Evolutionary conservation across 768 basidiomycete genomes (phyloP).

Genomic region (Naematelia aurantialba): DNA sequence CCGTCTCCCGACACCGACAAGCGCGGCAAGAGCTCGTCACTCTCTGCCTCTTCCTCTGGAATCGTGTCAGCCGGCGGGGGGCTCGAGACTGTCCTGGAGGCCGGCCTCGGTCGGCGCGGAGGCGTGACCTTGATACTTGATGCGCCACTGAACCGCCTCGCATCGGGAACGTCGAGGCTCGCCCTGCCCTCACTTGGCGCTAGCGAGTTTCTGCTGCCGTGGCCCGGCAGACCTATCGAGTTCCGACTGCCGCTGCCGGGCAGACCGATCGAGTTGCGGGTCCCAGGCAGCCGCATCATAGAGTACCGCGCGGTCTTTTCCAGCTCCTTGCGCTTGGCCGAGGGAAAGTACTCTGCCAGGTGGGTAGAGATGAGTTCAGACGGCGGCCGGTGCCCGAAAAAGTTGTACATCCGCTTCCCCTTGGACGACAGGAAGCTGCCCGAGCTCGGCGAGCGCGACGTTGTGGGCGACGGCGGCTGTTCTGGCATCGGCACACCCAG

Average conservation of each 20-base stretch:
- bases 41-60: conserved; percentile 38
- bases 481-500: conserved; percentile 79
- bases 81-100: conserved; percentile 19
- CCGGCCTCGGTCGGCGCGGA: conserved; percentile 21
- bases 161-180: conserved; percentile 2
- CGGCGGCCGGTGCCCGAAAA: conserved; percentile 96
- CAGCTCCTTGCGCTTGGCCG: conserved; percentile 83
- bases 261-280: no score
- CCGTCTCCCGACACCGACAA: conserved; percentile 45
- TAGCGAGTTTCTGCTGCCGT: conserved; percentile 17
- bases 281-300: conserved; percentile 62
- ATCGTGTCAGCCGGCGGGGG: conserved; percentile 39
- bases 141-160: conserved; percentile 3
- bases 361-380: conserved; percentile 95
- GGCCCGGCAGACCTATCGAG: conserved; percentile 13
- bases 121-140: conserved; percentile 14
- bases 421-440: conserved; percentile 47
- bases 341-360: conserved; percentile 90
- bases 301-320: conserved; percentile 84
- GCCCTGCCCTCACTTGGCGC: conserved; percentile 22
- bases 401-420: conserved; percentile 60
- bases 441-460: conserved; percentile 43
- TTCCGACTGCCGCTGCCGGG: no score
- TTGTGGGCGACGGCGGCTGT: conserved; percentile 57
- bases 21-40: conserved; percentile 28